Conservation (phyloP, 2,329 filamentous ascomycete genomes). For the Phaeosphaeriaceae sp. region DNA sequence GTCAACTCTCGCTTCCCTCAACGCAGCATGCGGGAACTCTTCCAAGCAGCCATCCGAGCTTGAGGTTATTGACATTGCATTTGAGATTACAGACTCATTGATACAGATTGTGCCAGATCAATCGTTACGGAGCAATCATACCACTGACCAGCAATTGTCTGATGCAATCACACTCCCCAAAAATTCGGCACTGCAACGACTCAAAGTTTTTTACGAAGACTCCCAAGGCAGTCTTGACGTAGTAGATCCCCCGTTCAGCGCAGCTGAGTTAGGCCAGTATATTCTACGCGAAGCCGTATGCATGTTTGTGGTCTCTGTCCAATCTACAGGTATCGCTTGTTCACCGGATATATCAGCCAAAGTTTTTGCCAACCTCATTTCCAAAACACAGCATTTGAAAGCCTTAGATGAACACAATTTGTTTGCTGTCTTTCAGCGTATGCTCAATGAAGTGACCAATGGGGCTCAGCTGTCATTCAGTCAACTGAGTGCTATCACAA, state of each 20-base stretch:
- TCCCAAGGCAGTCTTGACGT: slow-evolving; percentile 44
- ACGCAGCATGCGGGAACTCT: slow-evolving; percentile 33
- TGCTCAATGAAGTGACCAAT: slow-evolving; percentile 18
- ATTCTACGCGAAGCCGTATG: slow-evolving; percentile 38
- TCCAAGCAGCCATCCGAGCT: slow-evolving; percentile 9
- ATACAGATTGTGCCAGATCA: slow-evolving; percentile 47
- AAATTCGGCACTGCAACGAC: slow-evolving; percentile 21
- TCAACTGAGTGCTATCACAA: slow-evolving; percentile 39
- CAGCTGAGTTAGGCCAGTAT: slow-evolving; percentile 33
- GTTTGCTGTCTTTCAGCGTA: slow-evolving; percentile 27
- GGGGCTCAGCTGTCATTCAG: slow-evolving; percentile 29
- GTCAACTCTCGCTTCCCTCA: slow-evolving; percentile 62
- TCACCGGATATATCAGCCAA: slow-evolving; percentile 39
- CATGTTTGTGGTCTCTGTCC: slow-evolving; percentile 34
- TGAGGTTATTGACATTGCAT: slow-evolving; percentile 32
- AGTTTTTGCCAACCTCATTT: slow-evolving; percentile 42
- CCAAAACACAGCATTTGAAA: slow-evolving; percentile 35
- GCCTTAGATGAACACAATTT: slow-evolving; percentile 37
- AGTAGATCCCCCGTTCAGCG: slow-evolving; percentile 35
- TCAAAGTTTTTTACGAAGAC: slow-evolving; percentile 45
- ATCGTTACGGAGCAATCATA: slow-evolving; percentile 27
- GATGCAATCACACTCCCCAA: slow-evolving; percentile 9
- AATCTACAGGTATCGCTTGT: slow-evolving; percentile 8
- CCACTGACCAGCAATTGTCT: slow-evolving; percentile 11
- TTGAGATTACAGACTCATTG: slow-evolving; percentile 48